Conservation (phyloP, 2,329 filamentous ascomycete genomes). For the Lomentospora prolificans region DNA sequence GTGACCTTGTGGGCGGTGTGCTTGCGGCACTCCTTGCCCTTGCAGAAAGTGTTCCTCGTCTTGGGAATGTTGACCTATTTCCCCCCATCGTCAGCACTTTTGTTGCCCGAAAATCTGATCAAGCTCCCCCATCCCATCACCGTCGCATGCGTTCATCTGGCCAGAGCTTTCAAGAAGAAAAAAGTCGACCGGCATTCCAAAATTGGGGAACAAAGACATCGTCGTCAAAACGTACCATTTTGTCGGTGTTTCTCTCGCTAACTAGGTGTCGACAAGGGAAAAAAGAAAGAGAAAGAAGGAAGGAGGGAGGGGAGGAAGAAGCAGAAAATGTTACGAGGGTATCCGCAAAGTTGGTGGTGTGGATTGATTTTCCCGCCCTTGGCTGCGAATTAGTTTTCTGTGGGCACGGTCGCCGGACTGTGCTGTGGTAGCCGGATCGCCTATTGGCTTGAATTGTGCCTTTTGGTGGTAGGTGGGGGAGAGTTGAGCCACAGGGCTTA, state of each 20-base stretch:
- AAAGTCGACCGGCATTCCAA: no score
- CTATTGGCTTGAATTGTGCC: not conserved
- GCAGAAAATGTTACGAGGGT: not conserved
- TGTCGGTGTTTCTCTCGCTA: constrained; percentile 23
- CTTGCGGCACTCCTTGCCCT: constrained; percentile 88
- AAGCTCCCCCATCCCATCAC: not conserved
- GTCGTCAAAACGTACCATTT: constrained; percentile 32
- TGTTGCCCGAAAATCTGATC: constrained; percentile 1
- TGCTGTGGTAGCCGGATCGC: not conserved
- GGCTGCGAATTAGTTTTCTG: not conserved
- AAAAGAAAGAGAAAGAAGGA: not conserved
- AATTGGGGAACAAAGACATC: no score
- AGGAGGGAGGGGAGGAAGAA: not conserved
- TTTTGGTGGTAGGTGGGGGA: not conserved
- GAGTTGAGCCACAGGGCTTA: constrained; percentile 8
- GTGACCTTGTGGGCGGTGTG: constrained; percentile 89
- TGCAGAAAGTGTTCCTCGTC: constrained; percentile 96
- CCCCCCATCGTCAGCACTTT: constrained; percentile 14
- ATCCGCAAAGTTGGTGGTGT: not conserved
- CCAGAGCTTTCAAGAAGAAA: no score
- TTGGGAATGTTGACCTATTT: constrained; percentile 87
- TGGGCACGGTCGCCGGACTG: not conserved
- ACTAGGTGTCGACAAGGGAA: not conserved
- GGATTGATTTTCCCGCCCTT: not conserved
- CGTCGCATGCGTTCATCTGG: not conserved